phyloP scores from a whole-genome alignment of 345 rosid genomes.

The Sonneratia caseolaris region DNA sequence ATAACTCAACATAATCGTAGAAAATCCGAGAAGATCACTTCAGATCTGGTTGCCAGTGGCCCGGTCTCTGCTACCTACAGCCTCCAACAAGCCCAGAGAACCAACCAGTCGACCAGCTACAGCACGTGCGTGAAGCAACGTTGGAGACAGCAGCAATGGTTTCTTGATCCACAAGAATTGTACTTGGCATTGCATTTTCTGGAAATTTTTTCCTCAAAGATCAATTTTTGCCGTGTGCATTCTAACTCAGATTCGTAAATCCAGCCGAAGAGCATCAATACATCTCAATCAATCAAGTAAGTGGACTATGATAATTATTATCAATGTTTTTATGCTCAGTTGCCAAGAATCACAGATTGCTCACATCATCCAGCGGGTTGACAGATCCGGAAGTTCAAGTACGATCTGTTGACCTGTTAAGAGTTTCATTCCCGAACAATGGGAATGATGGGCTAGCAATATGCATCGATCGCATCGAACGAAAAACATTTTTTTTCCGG shows the following conservation, averaged over 20 bases:
- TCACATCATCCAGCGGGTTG: no score
- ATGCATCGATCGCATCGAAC: background rate
- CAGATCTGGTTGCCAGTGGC: background rate
- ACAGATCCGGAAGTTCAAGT: background rate
- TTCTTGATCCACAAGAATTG: slow-evolving; percentile 3
- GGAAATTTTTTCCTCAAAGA: background rate
- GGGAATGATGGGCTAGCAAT: background rate
- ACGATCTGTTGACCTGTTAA: background rate
- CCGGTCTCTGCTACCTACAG: background rate
- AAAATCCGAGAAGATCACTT: background rate
- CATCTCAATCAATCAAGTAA: no score
- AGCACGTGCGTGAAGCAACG: background rate
- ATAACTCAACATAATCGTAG: background rate
- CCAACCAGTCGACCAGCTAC: background rate
- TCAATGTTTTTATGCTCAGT: no score
- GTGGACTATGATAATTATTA: no score
- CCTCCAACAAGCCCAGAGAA: background rate
- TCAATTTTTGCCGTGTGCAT: no score
- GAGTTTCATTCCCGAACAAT: background rate
- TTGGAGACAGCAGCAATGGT: background rate
- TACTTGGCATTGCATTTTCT: background rate
- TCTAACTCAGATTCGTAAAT: no score
- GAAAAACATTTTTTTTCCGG: background rate
- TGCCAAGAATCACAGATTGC: no score
- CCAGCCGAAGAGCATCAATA: no score